phyloP scores from a whole-genome alignment of 1,284 basidiomycete species.

The Crucibulum cyathiforme region DNA sequence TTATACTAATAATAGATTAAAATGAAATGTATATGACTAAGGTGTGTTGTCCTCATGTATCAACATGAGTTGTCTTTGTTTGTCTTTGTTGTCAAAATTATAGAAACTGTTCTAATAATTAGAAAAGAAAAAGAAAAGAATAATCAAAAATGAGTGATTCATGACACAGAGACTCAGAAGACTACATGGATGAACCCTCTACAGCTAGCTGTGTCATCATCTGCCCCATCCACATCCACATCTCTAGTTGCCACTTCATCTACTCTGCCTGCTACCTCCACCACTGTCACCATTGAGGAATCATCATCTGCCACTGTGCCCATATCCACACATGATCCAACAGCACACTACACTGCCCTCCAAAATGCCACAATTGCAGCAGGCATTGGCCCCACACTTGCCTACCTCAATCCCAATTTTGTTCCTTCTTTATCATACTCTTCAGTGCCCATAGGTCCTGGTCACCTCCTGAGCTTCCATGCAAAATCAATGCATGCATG shows the following conservation, averaged over 20 bases:
- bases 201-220: constrained; percentile 38
- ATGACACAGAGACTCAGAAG: constrained; percentile 63
- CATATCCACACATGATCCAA: constrained; percentile 6
- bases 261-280: constrained; percentile 8
- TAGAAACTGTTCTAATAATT: too few relatives aligned
- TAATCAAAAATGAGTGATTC: too few relatives aligned
- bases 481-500: constrained; percentile 85
- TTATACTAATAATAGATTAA: too few relatives aligned
- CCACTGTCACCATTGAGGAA: constrained; percentile 20
- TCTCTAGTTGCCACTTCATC: constrained; percentile 8
- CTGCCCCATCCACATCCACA: constrained; percentile 23
- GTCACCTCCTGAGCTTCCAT: constrained; percentile 53
- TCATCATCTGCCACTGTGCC: constrained; percentile 2
- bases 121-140: too few relatives aligned
- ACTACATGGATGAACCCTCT: constrained; percentile 92
- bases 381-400: constrained; percentile 87
- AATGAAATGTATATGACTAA: too few relatives aligned
- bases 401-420: constrained; percentile 80
- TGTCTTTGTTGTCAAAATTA: too few relatives aligned
- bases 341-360: constrained; percentile 50
- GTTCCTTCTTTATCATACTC: constrained; percentile 49
- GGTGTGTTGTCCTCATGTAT: too few relatives aligned
- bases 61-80: too few relatives aligned
- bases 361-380: constrained; percentile 71
- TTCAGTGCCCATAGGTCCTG: constrained; percentile 23